Evolutionary conservation across 148 eudicot species (phyloP).

Genomic region (Camellia sinensis): DNA sequence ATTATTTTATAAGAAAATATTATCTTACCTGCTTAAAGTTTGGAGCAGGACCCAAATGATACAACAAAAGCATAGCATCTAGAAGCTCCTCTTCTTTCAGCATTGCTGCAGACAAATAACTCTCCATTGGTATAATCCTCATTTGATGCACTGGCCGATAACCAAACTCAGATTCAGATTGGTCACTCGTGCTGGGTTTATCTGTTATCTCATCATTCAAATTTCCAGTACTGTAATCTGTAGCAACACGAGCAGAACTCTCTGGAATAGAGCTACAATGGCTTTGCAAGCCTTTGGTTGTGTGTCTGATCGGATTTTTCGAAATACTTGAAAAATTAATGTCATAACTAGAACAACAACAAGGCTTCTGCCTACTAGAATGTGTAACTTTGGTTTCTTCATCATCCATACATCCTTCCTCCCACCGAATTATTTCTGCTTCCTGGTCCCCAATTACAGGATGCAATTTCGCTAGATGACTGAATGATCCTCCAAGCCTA

Average conservation of each 20-base stretch:
- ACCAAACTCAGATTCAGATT: conserved; percentile 64
- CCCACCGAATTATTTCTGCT: conserved; percentile 79
- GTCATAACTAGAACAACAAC: conserved; percentile 82
- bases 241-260: conserved; percentile 76
- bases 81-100: conserved; percentile 90
- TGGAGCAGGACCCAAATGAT: conserved; percentile 90
- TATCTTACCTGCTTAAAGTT: conserved; percentile 76
- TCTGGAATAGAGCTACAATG: conserved; percentile 66
- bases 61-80: conserved; percentile 80
- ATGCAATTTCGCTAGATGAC: conserved; percentile 51
- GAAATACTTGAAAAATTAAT: conserved; percentile 52
- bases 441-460: conserved; percentile 46
- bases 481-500: conserved; percentile 85
- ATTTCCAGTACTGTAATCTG: conserved; percentile 74
- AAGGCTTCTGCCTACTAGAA: conserved; percentile 64
- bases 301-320: conserved; percentile 51
- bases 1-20: background rate
- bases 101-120: conserved; percentile 57
- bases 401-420: conserved; percentile 92
- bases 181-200: conserved; percentile 90
- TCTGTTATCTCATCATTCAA: conserved; percentile 85
- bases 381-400: conserved; percentile 73
- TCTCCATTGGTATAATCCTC: conserved; percentile 53
- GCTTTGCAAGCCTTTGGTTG: conserved; percentile 64
- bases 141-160: conserved; percentile 64